Evolutionary conservation across 371 early-diverging fungal species (phyloP).

Genomic region (Rhizomucor pusillus): DNA sequence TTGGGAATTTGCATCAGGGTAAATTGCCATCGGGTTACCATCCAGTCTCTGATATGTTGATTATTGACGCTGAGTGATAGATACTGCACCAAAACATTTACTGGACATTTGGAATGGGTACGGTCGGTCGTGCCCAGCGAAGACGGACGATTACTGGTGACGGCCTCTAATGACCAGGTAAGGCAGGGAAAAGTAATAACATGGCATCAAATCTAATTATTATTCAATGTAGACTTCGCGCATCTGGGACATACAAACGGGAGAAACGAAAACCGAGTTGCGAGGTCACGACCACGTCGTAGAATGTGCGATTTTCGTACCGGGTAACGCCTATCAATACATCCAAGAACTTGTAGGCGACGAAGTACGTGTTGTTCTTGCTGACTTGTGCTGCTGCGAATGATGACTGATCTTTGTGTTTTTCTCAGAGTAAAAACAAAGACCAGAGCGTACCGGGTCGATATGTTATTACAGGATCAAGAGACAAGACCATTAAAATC

Average conservation of each 20-base stretch:
- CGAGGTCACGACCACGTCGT: conserved; percentile 95
- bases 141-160: conserved; percentile 72
- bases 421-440: conserved; percentile 35
- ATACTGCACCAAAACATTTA: conserved; percentile 76
- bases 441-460: conserved; percentile 61
- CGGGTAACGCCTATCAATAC: conserved; percentile 58
- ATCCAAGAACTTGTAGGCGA: conserved; percentile 71
- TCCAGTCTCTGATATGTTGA: neutral
- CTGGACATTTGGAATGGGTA: conserved; percentile 89
- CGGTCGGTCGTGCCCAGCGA: conserved; percentile 65
- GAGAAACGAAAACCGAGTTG: conserved; percentile 75
- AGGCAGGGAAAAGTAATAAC: neutral
- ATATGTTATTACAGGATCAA: conserved; percentile 78
- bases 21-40: conserved; percentile 14
- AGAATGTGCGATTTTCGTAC: conserved; percentile 86
- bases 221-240: conserved; percentile 60
- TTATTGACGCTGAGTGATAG: conserved; percentile 30
- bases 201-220: neutral
- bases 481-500: conserved; percentile 87
- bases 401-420: neutral
- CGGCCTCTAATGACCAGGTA: conserved; percentile 87
- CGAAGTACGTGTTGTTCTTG: conserved; percentile 34
- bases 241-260: conserved; percentile 78
- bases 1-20: conserved; percentile 88
- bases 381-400: conserved; percentile 5